Evolutionary conservation across 495 filamentous ascomycete genomes (phyloP).

Genomic region (Penicillium silybi): DNA sequence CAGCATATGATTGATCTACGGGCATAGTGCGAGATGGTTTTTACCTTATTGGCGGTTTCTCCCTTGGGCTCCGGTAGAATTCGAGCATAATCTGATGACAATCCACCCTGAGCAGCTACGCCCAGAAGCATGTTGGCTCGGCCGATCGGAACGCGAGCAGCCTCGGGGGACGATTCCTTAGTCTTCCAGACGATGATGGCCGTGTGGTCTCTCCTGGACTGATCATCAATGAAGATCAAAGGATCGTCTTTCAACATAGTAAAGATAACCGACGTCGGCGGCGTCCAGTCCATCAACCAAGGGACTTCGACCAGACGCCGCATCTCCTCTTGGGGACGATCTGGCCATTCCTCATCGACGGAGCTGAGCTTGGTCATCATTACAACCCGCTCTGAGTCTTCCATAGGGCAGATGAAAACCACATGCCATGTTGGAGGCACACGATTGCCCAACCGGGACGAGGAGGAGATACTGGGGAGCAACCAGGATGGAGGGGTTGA

Average conservation of each 20-base stretch:
- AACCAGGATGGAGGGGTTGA: too few species aligned
- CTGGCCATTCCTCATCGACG: conserved; percentile 3
- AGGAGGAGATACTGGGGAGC: too few species aligned
- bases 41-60: background rate
- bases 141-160: background rate
- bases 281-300: conserved; percentile 1
- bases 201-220: background rate
- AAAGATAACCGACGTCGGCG: background rate
- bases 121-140: background rate
- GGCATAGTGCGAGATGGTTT: background rate
- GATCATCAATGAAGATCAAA: conserved; percentile 1
- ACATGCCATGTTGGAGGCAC: too few species aligned
- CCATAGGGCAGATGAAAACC: conserved; percentile 4
- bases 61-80: background rate
- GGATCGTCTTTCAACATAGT: background rate
- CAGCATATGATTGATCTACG: too few species aligned
- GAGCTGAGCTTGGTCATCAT: conserved; percentile 4
- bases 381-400: background rate
- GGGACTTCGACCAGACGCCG: conserved; percentile 4
- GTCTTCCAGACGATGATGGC: background rate
- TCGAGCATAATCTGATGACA: background rate
- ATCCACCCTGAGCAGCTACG: background rate
- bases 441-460: too few species aligned
- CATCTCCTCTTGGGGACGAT: conserved; percentile 1
- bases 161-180: too few species aligned